Base-by-base conservation (phyloP, 768 basidiomycete species). In the Austroboletus festivus region DNA sequence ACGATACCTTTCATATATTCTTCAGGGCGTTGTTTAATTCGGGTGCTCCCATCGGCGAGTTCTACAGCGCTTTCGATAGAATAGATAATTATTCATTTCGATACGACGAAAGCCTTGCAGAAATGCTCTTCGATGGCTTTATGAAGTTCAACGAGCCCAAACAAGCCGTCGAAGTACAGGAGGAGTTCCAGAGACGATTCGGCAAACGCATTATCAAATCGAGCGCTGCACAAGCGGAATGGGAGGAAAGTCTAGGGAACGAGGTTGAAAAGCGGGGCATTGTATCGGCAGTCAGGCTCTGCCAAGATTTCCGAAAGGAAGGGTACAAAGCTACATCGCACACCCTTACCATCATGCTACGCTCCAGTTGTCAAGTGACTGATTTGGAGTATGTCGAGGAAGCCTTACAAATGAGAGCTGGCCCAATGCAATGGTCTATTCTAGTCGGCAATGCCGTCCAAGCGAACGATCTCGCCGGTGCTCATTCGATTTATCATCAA, bases 381-480 rank as follows among this genome's bases (percentile, higher is more conserved):
- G 76, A 81, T 50, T 63, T 85, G 30, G 62, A 61, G 21, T 60
- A 65, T 22, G 70, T 74, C 47, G 73, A 79, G 48, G 54, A 67
- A 23, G 67, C 65, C 13, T 66, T 83, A 6, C 63, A 60, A 18
- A 45, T 79, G 42, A 60, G 62, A 38, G 73, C 76, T 19, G 68
- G 68, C 9, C 65, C 71, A 0, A 53, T 65, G 13, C 78, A 79
- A 28, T 87, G 85, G 77, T 72, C 77, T 5, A 65, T 76, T 45
- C 59, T 88, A 28, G 72, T 89, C 50, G 59, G 62, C 38, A 84
- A 85, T 53, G 69, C 70, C 35, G 59, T 77, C 41, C 71, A 70
- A 12, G 52, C 64, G 1, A 69, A 68, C 16, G 64, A 76, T 40
- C 45, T 72, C 6, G 18, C 52, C 1, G 64, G 71, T 16, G 85